Base-by-base conservation (phyloP, 371 early-diverging fungal species). In the Fennellomyces sp. region DNA sequence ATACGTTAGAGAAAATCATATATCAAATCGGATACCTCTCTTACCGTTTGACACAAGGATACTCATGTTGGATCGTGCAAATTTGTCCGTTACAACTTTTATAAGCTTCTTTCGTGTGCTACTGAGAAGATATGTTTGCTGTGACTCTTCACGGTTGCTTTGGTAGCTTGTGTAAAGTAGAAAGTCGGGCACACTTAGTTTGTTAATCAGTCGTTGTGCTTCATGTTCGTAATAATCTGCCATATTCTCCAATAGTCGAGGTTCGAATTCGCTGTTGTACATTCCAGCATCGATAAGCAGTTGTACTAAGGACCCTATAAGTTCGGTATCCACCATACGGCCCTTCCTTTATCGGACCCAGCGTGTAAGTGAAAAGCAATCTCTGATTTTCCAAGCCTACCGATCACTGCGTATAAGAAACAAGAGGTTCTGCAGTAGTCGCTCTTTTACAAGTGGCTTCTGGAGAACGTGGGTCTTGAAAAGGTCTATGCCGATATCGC, bases 161-260 rank as follows among this genome's bases (percentile, higher is more conserved):
- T 23, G 45, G 12, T 21, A 12, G 8, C 23, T 23, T 4, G 45
- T 21, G n/a, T 45, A 45, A 2, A 5, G 5, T 8, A 45, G 3
- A 21, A 15, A 45, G n/a, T 45, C 45, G 5, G 21, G 21, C 4
- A 23, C 45, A 6, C 23, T 23, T 4, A 45, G 23, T 23, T 21
- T 45, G 6, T 19, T 4, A 21, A 45, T 0, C 1, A 45, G n/a
- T 5, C 45, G 45, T 23, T 21, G 19, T 45, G 0, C 85, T 83
- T 50, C 76, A 70, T 57, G 77, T 78, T 15, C 66, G 63, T 48
- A 70, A 82, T 6, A 81, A 83, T 39, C 70, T 72, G 41, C 83
- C 89, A 0, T 85, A 80, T 42, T 90, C n/a, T 17, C 21, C 45
- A 45, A 21, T 4, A 45, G 23, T 21, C 45, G 4, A 1, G 45